Evolutionary conservation across 2,329 filamentous ascomycete genomes (phyloP).

Genomic region (Talaromyces funiculosus): DNA sequence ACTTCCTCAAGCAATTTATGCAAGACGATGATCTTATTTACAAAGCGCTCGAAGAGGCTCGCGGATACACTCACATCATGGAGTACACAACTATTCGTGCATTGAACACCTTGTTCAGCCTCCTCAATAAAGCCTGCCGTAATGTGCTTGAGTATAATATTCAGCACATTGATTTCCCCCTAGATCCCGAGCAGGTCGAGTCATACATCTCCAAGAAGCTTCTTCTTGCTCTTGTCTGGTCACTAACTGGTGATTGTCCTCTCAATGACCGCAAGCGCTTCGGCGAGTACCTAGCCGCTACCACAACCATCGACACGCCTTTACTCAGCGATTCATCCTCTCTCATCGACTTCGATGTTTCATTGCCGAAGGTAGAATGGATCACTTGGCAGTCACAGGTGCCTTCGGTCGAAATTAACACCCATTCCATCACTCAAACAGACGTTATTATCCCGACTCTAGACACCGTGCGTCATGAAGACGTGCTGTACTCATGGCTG

Average conservation of each 20-base stretch:
- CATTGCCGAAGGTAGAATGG: conserved; percentile 83
- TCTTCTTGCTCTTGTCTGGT: conserved; percentile 88
- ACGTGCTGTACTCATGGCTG: conserved; percentile 98
- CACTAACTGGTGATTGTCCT: conserved; percentile 90
- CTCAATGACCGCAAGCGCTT: conserved; percentile 81
- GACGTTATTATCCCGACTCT: conserved; percentile 97
- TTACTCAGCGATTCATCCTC: conserved; percentile 71
- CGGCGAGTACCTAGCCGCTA: conserved; percentile 73
- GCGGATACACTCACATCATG: conserved; percentile 91
- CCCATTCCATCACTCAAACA: conserved; percentile 94
- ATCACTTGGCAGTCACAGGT: conserved; percentile 91
- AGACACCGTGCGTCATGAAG: conserved; percentile 95
- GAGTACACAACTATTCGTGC: conserved; percentile 89
- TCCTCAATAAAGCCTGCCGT: conserved; percentile 88
- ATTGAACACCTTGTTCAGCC: conserved; percentile 86
- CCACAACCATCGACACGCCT: conserved; percentile 82
- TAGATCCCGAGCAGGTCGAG: conserved; percentile 86
- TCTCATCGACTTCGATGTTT: conserved; percentile 92
- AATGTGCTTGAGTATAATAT: conserved; percentile 94
- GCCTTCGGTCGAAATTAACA: conserved; percentile 92
- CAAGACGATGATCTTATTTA: conserved; percentile 74
- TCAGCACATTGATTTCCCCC: conserved; percentile 87
- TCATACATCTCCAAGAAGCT: conserved; percentile 90
- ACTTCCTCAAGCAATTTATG: conserved; percentile 69
- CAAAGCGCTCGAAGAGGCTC: conserved; percentile 69